Conservation (phyloP, 192 early-diverging fungal genomes). For the Backusella tuberculispora region DNA sequence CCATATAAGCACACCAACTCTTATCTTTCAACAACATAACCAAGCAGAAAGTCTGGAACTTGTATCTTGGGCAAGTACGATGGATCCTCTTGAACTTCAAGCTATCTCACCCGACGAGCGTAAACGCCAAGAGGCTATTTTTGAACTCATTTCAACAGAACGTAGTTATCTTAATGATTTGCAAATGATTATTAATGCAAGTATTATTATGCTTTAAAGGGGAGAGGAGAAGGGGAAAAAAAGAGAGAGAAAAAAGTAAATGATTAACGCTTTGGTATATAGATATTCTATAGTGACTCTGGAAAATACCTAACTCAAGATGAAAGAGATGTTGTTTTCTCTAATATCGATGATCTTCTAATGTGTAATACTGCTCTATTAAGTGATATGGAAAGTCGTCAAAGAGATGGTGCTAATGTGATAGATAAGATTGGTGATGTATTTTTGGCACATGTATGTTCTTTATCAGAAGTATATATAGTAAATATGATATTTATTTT, state of each 20-base stretch:
- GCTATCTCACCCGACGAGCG: slow-evolving; percentile 62
- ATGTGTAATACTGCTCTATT: slow-evolving; percentile 68
- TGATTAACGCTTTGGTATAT: not conserved
- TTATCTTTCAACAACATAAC: slow-evolving; percentile 13
- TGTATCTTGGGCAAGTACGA: slow-evolving; percentile 49
- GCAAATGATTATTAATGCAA: slow-evolving; percentile 71
- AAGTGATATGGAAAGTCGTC: slow-evolving; percentile 66
- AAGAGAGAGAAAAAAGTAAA: not conserved
- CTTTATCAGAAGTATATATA: not conserved
- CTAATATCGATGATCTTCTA: slow-evolving; percentile 79
- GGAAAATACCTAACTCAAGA: slow-evolving; percentile 52
- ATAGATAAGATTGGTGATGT: slow-evolving; percentile 73
- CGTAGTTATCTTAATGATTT: slow-evolving; percentile 74
- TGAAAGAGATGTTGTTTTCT: slow-evolving; percentile 76
- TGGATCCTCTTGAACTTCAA: slow-evolving; percentile 49
- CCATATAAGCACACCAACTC: slow-evolving; percentile 17
- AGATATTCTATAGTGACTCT: slow-evolving; percentile 69
- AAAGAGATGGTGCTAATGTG: slow-evolving; percentile 52
- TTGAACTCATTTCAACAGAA: slow-evolving; percentile 80
- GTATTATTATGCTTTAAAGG: not conserved
- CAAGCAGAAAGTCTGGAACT: slow-evolving; percentile 19
- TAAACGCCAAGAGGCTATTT: slow-evolving; percentile 82
- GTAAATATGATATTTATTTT: not conserved
- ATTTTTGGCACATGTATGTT: slow-evolving; percentile 64
- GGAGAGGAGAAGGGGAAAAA: not conserved